Evolutionary conservation across 1,284 basidiomycete genomes (phyloP).

Genomic region (Pseudozyma sp.): DNA sequence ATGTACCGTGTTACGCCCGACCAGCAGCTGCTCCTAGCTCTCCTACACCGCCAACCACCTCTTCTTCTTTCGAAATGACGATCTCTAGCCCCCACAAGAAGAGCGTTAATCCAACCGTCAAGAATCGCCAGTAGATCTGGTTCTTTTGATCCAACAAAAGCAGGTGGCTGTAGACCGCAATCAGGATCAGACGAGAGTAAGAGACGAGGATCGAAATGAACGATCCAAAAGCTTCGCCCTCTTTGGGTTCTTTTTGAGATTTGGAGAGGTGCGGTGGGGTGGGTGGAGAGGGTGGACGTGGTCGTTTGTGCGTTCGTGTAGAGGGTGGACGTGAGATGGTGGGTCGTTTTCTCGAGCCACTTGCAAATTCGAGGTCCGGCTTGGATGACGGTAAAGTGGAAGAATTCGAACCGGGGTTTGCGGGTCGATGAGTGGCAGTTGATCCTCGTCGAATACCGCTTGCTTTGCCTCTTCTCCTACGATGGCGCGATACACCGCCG

Average conservation of each 20-base stretch:
- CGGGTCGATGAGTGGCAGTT: not conserved
- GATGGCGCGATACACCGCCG: too few relatives aligned
- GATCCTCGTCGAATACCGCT: not conserved
- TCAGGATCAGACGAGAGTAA: constrained; percentile 64
- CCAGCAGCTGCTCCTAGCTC: constrained; percentile 30
- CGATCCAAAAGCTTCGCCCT: constrained; percentile 25
- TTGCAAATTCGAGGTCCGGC: not conserved
- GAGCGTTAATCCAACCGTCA: constrained; percentile 65
- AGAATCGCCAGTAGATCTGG: constrained; percentile 66
- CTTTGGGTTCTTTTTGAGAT: not conserved
- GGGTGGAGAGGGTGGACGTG: constrained; percentile 10
- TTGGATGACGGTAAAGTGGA: too few relatives aligned
- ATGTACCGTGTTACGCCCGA: too few relatives aligned
- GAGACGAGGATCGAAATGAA: constrained; percentile 57
- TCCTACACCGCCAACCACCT: constrained; percentile 34
- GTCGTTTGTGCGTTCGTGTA: constrained; percentile 33
- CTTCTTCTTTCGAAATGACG: constrained; percentile 55
- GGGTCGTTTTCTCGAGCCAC: constrained; percentile 14
- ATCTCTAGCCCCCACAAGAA: constrained; percentile 65
- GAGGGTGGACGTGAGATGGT: constrained; percentile 39
- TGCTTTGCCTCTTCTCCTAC: too few relatives aligned
- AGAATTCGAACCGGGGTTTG: not conserved
- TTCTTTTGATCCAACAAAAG: constrained; percentile 66
- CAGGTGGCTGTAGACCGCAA: constrained; percentile 66
- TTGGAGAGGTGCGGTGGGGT: not conserved